Conservation (phyloP, 495 filamentous ascomycete species). For the Terfezia boudieri region DNA sequence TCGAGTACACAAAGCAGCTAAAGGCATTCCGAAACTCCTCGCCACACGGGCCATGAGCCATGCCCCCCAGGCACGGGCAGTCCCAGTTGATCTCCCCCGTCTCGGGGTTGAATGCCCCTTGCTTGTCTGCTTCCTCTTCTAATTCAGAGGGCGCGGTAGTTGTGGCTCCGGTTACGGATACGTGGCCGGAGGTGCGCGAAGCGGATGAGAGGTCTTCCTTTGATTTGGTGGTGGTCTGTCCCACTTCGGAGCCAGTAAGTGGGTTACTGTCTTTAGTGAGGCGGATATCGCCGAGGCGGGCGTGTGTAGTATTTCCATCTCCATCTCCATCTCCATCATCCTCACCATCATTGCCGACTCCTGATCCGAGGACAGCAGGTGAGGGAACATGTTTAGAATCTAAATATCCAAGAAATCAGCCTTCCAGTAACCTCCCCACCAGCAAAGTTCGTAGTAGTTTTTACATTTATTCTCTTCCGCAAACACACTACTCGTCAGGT, state of each 20-base stretch:
- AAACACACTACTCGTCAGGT: conserved; percentile 72
- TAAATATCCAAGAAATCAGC: too few relatives aligned
- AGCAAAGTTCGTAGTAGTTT: too few relatives aligned
- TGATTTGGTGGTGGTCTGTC: conserved; percentile 23
- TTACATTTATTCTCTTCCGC: conserved; percentile 57
- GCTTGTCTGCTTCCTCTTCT: conserved; percentile 55
- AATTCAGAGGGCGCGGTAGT: conserved; percentile 29
- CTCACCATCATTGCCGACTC: conserved; percentile 5
- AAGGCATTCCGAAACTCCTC: conserved; percentile 87
- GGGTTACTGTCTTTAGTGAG: not conserved
- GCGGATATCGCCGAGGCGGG: not conserved
- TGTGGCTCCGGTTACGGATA: conserved; percentile 4
- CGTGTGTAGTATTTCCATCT: conserved; percentile 4
- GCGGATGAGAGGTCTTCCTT: conserved; percentile 24
- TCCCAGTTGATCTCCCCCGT: conserved; percentile 99
- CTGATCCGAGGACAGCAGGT: conserved; percentile 1
- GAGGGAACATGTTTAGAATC: too few relatives aligned
- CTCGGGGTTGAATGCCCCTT: conserved; percentile 93
- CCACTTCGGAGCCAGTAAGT: conserved; percentile 1
- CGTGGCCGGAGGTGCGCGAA: conserved; percentile 5
- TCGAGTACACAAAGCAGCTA: conserved; percentile 89
- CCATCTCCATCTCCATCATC: conserved; percentile 8
- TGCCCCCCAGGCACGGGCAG: conserved; percentile 89
- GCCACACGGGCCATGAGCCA: conserved; percentile 92
- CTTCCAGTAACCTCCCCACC: too few relatives aligned